Evolutionary conservation across 2,329 filamentous ascomycete genomes (phyloP).

Genomic region (Microdochium nivale): DNA sequence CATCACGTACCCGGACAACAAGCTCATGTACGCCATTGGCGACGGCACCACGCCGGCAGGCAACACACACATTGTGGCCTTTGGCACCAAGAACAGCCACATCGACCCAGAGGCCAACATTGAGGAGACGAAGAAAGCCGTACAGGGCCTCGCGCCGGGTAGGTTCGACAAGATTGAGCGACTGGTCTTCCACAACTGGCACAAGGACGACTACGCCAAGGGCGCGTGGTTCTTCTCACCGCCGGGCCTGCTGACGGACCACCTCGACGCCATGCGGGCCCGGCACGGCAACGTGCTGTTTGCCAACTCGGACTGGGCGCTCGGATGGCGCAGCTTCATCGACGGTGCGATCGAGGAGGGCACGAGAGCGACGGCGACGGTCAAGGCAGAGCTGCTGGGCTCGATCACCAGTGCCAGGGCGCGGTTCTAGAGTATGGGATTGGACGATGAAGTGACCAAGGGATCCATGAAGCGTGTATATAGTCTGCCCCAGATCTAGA

Average conservation of each 20-base stretch:
- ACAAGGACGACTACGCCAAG: constrained; percentile 34
- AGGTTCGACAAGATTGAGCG: background rate
- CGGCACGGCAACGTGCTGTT: constrained; percentile 35
- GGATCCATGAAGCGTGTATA: background rate
- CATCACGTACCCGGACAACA: constrained; percentile 25
- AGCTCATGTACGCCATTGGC: constrained; percentile 23
- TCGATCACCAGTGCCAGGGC: background rate
- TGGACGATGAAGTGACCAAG: background rate
- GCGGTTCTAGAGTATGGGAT: background rate
- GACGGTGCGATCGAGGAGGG: constrained; percentile 41
- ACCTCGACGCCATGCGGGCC: constrained; percentile 29
- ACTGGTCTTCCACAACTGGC: constrained; percentile 39
- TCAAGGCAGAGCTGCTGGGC: background rate
- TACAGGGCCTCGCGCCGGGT: background rate
- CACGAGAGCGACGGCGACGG: constrained; percentile 19
- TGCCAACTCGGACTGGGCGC: constrained; percentile 38
- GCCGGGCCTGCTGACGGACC: constrained; percentile 25
- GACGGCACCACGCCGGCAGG: constrained; percentile 23
- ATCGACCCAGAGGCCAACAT: constrained; percentile 1
- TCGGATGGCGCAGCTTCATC: constrained; percentile 40
- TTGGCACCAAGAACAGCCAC: constrained; percentile 1
- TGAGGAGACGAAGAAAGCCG: background rate
- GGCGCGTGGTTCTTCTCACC: constrained; percentile 32
- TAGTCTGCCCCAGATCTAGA: background rate
- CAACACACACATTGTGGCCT: constrained; percentile 23